Evolutionary conservation across 2,329 filamentous ascomycete genomes (phyloP).

Genomic region (Didymosphaeria variabile): DNA sequence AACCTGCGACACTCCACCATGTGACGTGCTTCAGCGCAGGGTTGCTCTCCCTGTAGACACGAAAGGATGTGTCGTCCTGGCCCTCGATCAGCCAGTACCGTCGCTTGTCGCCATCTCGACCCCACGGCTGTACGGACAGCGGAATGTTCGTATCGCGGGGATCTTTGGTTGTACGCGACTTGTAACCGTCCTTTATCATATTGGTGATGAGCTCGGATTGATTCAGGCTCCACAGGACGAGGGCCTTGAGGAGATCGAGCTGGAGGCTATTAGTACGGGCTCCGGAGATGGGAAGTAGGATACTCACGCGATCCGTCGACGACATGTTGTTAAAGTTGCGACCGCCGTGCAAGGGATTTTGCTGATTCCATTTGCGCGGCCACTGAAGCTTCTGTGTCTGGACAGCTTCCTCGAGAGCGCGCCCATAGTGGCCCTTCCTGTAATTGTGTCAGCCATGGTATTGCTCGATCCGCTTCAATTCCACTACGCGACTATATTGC

Average conservation of each 20-base stretch:
- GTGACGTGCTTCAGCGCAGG: conserved; percentile 77
- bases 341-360: conserved; percentile 83
- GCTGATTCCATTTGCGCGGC: conserved; percentile 81
- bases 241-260: conserved; percentile 82
- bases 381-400: conserved; percentile 86
- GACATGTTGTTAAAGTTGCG: conserved; percentile 84
- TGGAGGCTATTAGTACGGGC: conserved; percentile 53
- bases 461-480: conserved; percentile 1
- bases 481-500: conserved; percentile 30
- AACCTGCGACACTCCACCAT: conserved; percentile 93
- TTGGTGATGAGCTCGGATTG: conserved; percentile 84
- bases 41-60: conserved; percentile 93
- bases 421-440: conserved; percentile 90
- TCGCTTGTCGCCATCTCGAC: conserved; percentile 86
- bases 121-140: conserved; percentile 90
- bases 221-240: conserved; percentile 88
- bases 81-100: conserved; percentile 95
- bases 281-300: conserved; percentile 5
- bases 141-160: conserved; percentile 83
- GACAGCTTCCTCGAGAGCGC: conserved; percentile 93
- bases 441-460: conserved; percentile 42
- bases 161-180: conserved; percentile 79
- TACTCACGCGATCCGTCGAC: conserved; percentile 78
- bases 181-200: conserved; percentile 77
- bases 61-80: conserved; percentile 90